Conservation (phyloP, 192 early-diverging fungal genomes). For the Backusella parvicylindrica region DNA sequence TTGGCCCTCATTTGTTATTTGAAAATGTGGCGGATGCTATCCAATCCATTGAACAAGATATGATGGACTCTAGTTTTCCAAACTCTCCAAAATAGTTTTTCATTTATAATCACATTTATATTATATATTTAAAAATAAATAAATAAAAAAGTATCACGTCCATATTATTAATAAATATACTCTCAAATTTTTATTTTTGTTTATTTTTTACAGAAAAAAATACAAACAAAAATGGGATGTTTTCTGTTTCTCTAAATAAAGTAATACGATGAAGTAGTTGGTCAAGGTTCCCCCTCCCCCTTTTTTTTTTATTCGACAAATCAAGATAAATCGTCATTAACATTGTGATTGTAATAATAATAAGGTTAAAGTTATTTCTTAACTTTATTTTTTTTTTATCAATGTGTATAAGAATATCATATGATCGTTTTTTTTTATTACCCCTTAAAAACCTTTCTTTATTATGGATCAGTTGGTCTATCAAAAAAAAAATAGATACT, state of each 20-base stretch:
- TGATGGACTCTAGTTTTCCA: neutral
- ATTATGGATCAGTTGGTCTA: too few relatives aligned
- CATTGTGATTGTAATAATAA: neutral
- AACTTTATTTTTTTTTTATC: neutral
- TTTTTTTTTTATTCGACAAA: neutral
- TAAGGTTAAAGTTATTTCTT: neutral
- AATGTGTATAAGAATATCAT: neutral
- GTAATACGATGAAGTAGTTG: too few relatives aligned
- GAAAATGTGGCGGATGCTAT: slow-evolving; percentile 46
- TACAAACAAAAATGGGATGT: too few relatives aligned
- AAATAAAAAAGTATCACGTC: too few relatives aligned
- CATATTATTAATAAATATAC: too few relatives aligned
- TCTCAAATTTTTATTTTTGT: too few relatives aligned
- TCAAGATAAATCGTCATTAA: neutral
- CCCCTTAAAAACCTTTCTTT: neutral
- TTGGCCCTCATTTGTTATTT: slow-evolving; percentile 67
- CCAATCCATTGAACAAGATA: slow-evolving; percentile 15
- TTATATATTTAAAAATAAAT: too few relatives aligned
- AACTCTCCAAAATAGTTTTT: neutral
- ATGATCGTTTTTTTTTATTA: neutral
- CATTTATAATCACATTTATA: neutral
- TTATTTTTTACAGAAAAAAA: too few relatives aligned
- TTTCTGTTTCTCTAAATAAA: too few relatives aligned
- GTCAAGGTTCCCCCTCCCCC: too few relatives aligned
- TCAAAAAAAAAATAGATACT: too few relatives aligned